Evolutionary conservation across 2,329 filamentous ascomycete genomes (phyloP), one percentile per base, ranked within the genome.

Genomic region (Scolecobasidium constrictum): DNA sequence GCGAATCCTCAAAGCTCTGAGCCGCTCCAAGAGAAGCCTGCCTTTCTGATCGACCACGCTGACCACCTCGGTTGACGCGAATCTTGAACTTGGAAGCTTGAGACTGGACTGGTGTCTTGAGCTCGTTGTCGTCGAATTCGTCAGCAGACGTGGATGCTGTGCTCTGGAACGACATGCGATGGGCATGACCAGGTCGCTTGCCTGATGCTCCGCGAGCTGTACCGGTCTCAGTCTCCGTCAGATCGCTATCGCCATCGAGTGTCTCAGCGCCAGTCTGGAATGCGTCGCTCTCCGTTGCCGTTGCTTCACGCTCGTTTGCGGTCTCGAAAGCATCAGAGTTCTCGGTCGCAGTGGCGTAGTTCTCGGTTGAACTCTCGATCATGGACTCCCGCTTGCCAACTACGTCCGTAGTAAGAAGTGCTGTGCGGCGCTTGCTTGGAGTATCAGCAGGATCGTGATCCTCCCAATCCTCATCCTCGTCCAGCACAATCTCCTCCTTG

Each of bases 211-310:
- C 26, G n/a, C 26, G 26, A 7, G 26, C 26, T 7, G 26, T n/a
- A 9, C 26, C 26, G 1, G 88, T 96, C 63, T 94, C 90, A 1
- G 87, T 94, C 38, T 83, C 68, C 50, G 87, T 83, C 47, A 86
- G 86, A 44, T 78, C 83, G 55, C 81, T 87, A 13, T 86, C 83
- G 53, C 72, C 72, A 42, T 69, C 71, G 49, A 79, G 64, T 47
- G 71, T 78, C 57, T 96, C 92, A 13, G 79, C 77, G n/a, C 85
- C 87, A 3, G 90, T 95, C 59, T 94, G 84, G 75, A 96, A 96
- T 49, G 86, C 86, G 52, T 96, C 90, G 9, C 87, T 94, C 63
- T 94, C 88, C 0, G 86, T 94, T 11, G 70, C 75, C 5, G 67
- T 73, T 43, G 55, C 61, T 61, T 95, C 90, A 20, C 78, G 78